Evolutionary conservation across 257 asterid species (phyloP).

Genomic region (Solanum virginianum): DNA sequence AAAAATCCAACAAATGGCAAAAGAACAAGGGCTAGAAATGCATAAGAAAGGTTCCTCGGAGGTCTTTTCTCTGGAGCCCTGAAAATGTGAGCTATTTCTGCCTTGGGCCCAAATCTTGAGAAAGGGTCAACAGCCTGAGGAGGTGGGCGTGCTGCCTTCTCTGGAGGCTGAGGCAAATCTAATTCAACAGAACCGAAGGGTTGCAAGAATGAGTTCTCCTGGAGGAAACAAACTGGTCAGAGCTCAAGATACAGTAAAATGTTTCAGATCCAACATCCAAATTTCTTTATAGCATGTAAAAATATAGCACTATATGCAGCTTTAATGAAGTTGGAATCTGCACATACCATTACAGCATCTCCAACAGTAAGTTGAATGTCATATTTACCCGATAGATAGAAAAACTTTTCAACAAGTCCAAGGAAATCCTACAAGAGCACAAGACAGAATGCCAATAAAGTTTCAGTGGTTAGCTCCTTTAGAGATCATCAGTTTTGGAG

Average conservation of each 20-base stretch:
- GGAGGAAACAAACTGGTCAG: constrained; percentile 10
- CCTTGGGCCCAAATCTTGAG: constrained; percentile 81
- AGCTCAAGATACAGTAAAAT: background rate
- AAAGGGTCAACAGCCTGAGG: constrained; percentile 55
- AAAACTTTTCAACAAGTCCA: constrained; percentile 89
- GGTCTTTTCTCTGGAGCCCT: constrained; percentile 88
- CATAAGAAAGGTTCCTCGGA: constrained; percentile 64
- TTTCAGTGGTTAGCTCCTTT: background rate
- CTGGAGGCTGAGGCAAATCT: constrained; percentile 90
- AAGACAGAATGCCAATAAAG: constrained; percentile 15
- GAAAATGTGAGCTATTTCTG: constrained; percentile 82
- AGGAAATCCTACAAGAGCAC: constrained; percentile 92
- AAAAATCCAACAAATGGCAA: constrained; percentile 74
- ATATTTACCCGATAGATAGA: constrained; percentile 76
- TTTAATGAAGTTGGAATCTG: background rate
- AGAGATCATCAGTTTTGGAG: background rate
- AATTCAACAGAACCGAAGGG: constrained; percentile 61
- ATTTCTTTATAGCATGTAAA: background rate
- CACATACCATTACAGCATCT: constrained; percentile 76
- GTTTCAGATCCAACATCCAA: background rate
- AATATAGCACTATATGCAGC: background rate
- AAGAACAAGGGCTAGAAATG: constrained; percentile 67
- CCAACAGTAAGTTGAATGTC: constrained; percentile 88
- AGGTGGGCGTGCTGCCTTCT: constrained; percentile 89
- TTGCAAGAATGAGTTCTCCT: constrained; percentile 93